Evolutionary conservation across 2,329 filamentous ascomycete genomes (phyloP).

Genomic region (Trichothecium sympodiale): DNA sequence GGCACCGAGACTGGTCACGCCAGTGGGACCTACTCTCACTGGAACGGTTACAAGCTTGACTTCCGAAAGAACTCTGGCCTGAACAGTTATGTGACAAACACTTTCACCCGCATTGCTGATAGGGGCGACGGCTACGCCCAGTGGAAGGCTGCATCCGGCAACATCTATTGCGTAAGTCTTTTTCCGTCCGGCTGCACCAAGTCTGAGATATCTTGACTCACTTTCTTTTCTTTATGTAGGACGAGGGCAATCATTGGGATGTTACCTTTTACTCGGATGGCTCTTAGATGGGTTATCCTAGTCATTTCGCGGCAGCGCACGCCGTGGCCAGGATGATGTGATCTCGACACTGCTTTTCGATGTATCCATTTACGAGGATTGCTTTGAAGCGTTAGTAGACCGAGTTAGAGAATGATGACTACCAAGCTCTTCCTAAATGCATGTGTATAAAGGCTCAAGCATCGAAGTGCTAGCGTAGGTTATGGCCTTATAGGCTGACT

Average conservation of each 20-base stretch:
- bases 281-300: conserved; percentile 4
- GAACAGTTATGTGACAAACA: conserved; percentile 10
- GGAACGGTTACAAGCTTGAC: conserved; percentile 14
- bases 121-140: conserved; percentile 11
- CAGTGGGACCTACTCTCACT: conserved; percentile 10
- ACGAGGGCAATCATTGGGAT: conserved; percentile 13
- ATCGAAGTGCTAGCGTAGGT: too few species aligned
- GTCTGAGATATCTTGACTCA: too few species aligned
- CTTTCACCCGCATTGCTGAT: conserved; percentile 10
- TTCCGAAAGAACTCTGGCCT: conserved; percentile 10
- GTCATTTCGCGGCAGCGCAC: too few species aligned
- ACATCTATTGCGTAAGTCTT: conserved; percentile 14
- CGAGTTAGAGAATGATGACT: too few species aligned
- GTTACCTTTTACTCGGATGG: conserved; percentile 9
- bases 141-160: conserved; percentile 13
- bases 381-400: too few species aligned
- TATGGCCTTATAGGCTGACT: too few species aligned
- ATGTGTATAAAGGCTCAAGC: too few species aligned
- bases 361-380: too few species aligned
- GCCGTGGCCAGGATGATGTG: too few species aligned
- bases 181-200: not conserved
- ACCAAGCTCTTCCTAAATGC: too few species aligned
- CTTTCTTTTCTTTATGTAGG: conserved; percentile 3
- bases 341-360: too few species aligned
- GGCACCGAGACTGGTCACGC: conserved; percentile 14